phyloP scores from a whole-genome alignment of 140 eudicot genomes.

The Anethum foeniculum region DNA sequence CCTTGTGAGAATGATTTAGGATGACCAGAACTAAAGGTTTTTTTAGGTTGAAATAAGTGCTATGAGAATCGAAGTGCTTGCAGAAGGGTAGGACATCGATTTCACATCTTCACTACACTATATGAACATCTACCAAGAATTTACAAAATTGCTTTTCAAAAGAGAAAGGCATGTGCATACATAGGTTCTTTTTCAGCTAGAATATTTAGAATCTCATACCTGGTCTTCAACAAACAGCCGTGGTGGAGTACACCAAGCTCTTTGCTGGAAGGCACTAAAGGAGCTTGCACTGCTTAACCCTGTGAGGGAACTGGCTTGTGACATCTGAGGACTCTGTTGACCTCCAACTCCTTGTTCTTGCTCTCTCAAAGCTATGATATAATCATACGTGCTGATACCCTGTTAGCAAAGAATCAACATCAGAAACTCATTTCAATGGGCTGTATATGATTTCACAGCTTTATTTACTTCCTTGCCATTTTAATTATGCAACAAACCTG shows the following conservation, averaged over 20 bases:
- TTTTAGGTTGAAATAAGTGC: neutral
- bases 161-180: neutral
- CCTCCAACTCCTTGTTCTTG: conserved; percentile 76
- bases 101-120: neutral
- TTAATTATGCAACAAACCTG: neutral
- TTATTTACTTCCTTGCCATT: neutral
- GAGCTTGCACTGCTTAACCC: conserved; percentile 96
- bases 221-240: conserved; percentile 92
- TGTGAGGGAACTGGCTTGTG: conserved; percentile 89
- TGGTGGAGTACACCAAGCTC: conserved; percentile 99
- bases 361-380: conserved; percentile 86
- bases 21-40: neutral
- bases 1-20: neutral
- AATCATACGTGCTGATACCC: conserved; percentile 98
- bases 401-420: conserved; percentile 16
- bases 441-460: neutral
- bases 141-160: neutral
- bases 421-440: neutral
- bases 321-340: conserved; percentile 98
- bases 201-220: conserved; percentile 28
- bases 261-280: conserved; percentile 71
- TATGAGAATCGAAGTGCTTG: neutral
- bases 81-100: neutral
- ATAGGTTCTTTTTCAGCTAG: too few species aligned
- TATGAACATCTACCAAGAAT: neutral